phyloP scores from a whole-genome alignment of 2,329 filamentous ascomycete species.

The Spiromastix sp. region DNA sequence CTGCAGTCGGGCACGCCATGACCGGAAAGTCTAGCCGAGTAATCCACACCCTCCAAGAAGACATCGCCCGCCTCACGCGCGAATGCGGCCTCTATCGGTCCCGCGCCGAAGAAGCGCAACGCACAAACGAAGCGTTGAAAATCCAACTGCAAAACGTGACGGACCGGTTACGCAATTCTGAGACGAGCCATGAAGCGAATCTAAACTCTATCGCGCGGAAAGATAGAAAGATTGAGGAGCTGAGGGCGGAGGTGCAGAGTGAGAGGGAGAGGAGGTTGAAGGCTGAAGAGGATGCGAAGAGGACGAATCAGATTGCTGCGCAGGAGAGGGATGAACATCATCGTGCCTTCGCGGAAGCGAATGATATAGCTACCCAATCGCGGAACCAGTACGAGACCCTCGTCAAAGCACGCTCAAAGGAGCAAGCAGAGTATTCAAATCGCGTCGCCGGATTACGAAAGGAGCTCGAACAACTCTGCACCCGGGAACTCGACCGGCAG shows the following conservation, averaged over 20 bases:
- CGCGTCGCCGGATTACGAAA: slow-evolving; percentile 28
- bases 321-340: slow-evolving; percentile 31
- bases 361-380: slow-evolving; percentile 29
- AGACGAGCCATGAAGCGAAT: slow-evolving; percentile 38
- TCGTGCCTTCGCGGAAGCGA: slow-evolving; percentile 27
- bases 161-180: slow-evolving; percentile 35
- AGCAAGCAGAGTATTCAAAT: slow-evolving; percentile 29
- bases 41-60: slow-evolving; percentile 40
- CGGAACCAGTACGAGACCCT: slow-evolving; percentile 35
- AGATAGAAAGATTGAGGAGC: slow-evolving; percentile 38
- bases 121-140: slow-evolving; percentile 35
- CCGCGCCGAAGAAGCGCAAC: slow-evolving; percentile 37
- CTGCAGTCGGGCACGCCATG: slow-evolving; percentile 39
- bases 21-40: slow-evolving; percentile 41
- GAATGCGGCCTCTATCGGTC: slow-evolving; percentile 36
- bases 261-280: slow-evolving; percentile 31
- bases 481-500: slow-evolving; percentile 27
- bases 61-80: slow-evolving; percentile 39
- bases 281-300: slow-evolving; percentile 30
- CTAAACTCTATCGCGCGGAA: slow-evolving; percentile 36
- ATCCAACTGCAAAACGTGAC: slow-evolving; percentile 35
- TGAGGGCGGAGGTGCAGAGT: slow-evolving; percentile 30
- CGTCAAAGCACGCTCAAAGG: slow-evolving; percentile 28
- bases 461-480: slow-evolving; percentile 23
- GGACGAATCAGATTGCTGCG: slow-evolving; percentile 27